phyloP scores from a whole-genome alignment of 2,329 filamentous ascomycete species.

The Cercospora brassicicola region DNA sequence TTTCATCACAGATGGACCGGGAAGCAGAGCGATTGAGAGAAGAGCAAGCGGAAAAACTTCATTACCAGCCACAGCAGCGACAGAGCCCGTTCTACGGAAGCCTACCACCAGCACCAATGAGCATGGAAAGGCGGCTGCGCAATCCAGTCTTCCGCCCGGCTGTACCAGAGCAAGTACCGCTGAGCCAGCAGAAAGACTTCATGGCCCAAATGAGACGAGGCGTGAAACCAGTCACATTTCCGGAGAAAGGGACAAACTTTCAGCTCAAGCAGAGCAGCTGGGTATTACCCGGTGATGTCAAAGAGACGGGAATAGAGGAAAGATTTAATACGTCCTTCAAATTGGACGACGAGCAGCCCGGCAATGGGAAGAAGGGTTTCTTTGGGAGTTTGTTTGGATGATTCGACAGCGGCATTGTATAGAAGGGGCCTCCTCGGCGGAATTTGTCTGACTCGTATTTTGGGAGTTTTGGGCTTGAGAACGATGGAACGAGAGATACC shows the following conservation, averaged over 20 bases:
- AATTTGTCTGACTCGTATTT: neutral
- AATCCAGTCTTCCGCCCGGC: constrained; percentile 51
- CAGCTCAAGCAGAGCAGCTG: constrained; percentile 26
- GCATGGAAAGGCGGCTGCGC: constrained; percentile 62
- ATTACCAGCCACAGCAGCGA: constrained; percentile 38
- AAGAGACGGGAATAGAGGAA: constrained; percentile 28
- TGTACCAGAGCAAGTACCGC: constrained; percentile 41
- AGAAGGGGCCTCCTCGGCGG: neutral
- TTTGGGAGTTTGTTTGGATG: constrained; percentile 9
- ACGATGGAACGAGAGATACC: neutral
- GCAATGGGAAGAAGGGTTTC: constrained; percentile 10
- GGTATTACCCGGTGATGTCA: constrained; percentile 24
- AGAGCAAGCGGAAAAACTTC: constrained; percentile 25
- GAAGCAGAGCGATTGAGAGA: constrained; percentile 21
- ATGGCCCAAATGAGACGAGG: constrained; percentile 46
- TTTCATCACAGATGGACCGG: constrained; percentile 29
- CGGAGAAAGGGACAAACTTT: constrained; percentile 25
- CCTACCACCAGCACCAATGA: constrained; percentile 67
- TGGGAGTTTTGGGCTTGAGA: neutral
- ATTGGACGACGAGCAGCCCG: constrained; percentile 18
- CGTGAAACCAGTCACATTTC: constrained; percentile 27
- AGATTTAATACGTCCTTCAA: constrained; percentile 24
- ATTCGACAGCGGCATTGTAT: neutral
- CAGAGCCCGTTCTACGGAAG: constrained; percentile 66
- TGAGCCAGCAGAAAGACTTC: constrained; percentile 53